Conservation (phyloP, 2,329 filamentous ascomycete species). For the Diaporthe citrichinensis region DNA sequence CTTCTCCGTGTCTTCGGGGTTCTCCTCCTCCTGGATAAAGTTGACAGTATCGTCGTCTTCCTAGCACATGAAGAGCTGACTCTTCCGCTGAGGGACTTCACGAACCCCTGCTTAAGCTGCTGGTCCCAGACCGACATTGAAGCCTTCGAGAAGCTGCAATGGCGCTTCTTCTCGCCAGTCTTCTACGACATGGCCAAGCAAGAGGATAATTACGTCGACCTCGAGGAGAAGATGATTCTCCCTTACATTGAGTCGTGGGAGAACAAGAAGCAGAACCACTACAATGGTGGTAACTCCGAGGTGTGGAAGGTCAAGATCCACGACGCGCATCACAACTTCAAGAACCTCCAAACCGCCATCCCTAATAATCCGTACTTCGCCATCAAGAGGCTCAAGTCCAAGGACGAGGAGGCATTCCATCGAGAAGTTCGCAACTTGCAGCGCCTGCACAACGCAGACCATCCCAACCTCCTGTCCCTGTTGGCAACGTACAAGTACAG, state of each 20-base stretch:
- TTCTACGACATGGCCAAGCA: conserved; percentile 38
- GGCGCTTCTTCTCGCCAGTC: conserved; percentile 39
- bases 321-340: conserved; percentile 41
- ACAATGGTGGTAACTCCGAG: conserved; percentile 42
- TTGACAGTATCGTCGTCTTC: conserved; percentile 36
- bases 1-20: conserved; percentile 38
- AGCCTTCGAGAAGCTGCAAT: conserved; percentile 39
- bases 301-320: conserved; percentile 43
- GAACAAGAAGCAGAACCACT: conserved; percentile 40
- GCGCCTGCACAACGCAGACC: conserved; percentile 40
- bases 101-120: conserved; percentile 32
- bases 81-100: conserved; percentile 28
- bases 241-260: conserved; percentile 41
- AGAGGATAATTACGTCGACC: conserved; percentile 35
- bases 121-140: conserved; percentile 38
- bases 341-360: conserved; percentile 34
- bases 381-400: conserved; percentile 42
- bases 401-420: conserved; percentile 40
- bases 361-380: conserved; percentile 41
- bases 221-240: conserved; percentile 39
- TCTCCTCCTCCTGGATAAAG: conserved; percentile 31
- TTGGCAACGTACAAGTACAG: conserved; percentile 42
- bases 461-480: conserved; percentile 42
- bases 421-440: conserved; percentile 42
- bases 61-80: conserved; percentile 18